phyloP scores from a whole-genome alignment of 176 grass and related monocot species.

The Oryza glumipatula region DNA sequence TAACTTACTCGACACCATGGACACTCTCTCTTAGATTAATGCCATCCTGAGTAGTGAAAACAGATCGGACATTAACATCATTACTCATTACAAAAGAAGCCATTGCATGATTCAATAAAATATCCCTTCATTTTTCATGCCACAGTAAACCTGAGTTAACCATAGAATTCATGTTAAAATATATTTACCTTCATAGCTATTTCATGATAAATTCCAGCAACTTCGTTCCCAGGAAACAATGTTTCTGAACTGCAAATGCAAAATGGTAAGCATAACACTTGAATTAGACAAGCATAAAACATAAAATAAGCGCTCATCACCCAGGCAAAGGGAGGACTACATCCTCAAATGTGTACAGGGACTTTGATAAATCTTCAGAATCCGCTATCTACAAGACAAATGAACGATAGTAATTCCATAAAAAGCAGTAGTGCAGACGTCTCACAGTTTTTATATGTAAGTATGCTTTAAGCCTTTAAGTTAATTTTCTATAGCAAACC shows the following conservation, averaged over 20 bases:
- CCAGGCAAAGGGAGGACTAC: conserved; percentile 96
- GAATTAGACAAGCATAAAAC: not conserved
- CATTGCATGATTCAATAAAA: not conserved
- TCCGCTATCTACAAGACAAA: conserved; percentile 69
- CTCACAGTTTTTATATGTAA: conserved; percentile 1
- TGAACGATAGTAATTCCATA: conserved; percentile 16
- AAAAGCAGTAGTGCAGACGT: conserved; percentile 25
- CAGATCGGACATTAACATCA: conserved; percentile 28
- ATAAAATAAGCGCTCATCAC: conserved; percentile 56
- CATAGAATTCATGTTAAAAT: conserved; percentile 16
- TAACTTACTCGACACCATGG: conserved; percentile 74
- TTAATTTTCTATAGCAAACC: conserved; percentile 51
- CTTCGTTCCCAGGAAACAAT: conserved; percentile 83
- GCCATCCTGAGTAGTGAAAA: conserved; percentile 76
- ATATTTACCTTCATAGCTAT: conserved; percentile 70
- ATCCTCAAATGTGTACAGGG: conserved; percentile 79
- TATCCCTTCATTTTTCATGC: not conserved
- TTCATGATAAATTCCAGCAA: conserved; percentile 85
- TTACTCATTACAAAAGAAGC: conserved; percentile 20
- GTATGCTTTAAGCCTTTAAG: conserved; percentile 1
- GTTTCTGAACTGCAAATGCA: conserved; percentile 73
- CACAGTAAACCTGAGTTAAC: conserved; percentile 5
- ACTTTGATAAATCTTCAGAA: conserved; percentile 81
- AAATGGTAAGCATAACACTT: conserved; percentile 31
- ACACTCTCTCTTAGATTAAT: conserved; percentile 74